Base-by-base conservation (phyloP, 2,329 filamentous ascomycete species). In the Verticillium tricorpus region DNA sequence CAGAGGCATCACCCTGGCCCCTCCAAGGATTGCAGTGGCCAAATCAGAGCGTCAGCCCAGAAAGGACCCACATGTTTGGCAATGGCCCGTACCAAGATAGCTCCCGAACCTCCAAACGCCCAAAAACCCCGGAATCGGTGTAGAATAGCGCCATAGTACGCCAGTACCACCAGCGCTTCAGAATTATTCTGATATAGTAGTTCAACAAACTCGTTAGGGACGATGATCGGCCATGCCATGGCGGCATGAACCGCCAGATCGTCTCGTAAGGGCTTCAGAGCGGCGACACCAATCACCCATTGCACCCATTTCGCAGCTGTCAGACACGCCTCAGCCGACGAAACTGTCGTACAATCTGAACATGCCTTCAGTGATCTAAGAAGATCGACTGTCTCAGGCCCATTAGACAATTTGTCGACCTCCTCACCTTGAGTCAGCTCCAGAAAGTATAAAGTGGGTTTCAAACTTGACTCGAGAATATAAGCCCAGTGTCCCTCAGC, bases 81-180 rank as follows among this genome's bases (percentile, higher is more conserved):
- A 15, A 77, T 69, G 1, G 73, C 69, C 2, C 68, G 66, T 34
- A 77, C 68, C 40, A 77, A 56, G 54, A 68, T 68, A 0, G 69
- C 67, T 1, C 75, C 75, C 2, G 70, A 70, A 58, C 69, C 68
- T 5, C 70, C 68, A 58, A 77, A 68, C 34, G 74, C 66, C 76
- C 76, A 78, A 19, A 68, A 70, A 1, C 68, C 59, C 15, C 70
- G 68, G 37, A 66, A 68, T 17, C 66, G 66, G 63, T 81, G 75
- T 34, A 82, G 63, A 12, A 79, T 67, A 5, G 78, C 70, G 5
- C 76, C 78, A 65, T 79, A 81, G 63, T 78, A 77, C 2, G 73
- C 74, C 5, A 82, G 62, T 1, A 76, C 66, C 1, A 70, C 70
- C 31, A 77, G 61, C 1, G 78, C 78, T 64, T 82, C 79, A 0